Base-by-base conservation (phyloP, 805 yeast genomes). In the Cyberlindnera japonica region DNA sequence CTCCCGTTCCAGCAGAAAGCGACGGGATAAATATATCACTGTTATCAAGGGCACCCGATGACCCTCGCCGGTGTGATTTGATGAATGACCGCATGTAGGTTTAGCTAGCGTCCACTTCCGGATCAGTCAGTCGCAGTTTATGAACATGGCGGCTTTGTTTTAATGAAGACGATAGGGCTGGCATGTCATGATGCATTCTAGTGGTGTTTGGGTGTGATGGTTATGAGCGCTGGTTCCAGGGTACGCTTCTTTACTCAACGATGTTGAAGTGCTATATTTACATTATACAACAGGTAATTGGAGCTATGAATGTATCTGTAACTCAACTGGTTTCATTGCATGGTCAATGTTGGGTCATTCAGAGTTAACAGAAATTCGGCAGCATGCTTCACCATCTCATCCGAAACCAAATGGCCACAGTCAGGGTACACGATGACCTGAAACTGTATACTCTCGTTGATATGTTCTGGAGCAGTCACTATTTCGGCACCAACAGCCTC, bases 71-170 rank as follows among this genome's bases (percentile, higher is more conserved):
- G 41, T 65, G 69, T 6, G 71, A 54, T 40, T 63, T 65, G 31
- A 67, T 67, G 48, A 67, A 64, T 3, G 71, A 63, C 29, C 65
- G 53, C 71, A 66, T 65, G n/a, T n/a, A n/a, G n/a, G n/a, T n/a
- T n/a, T n/a, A n/a, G n/a, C n/a, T n/a, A n/a, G n/a, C n/a, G n/a
- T n/a, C n/a, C n/a, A n/a, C n/a, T n/a, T n/a, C n/a, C n/a, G n/a
- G n/a, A n/a, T n/a, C n/a, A n/a, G n/a, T n/a, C n/a, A n/a, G n/a
- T n/a, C n/a, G n/a, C n/a, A n/a, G n/a, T n/a, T n/a, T n/a, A n/a
- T n/a, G n/a, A n/a, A n/a, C n/a, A n/a, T n/a, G n/a, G n/a, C n/a
- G n/a, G n/a, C n/a, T n/a, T n/a, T n/a, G n/a, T n/a, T n/a, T n/a
- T n/a, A n/a, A n/a, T n/a, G n/a, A n/a, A n/a, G n/a, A n/a, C n/a